Base-by-base conservation (phyloP, 495 filamentous ascomycete species). In the Thermochaetoides thermophila region DNA sequence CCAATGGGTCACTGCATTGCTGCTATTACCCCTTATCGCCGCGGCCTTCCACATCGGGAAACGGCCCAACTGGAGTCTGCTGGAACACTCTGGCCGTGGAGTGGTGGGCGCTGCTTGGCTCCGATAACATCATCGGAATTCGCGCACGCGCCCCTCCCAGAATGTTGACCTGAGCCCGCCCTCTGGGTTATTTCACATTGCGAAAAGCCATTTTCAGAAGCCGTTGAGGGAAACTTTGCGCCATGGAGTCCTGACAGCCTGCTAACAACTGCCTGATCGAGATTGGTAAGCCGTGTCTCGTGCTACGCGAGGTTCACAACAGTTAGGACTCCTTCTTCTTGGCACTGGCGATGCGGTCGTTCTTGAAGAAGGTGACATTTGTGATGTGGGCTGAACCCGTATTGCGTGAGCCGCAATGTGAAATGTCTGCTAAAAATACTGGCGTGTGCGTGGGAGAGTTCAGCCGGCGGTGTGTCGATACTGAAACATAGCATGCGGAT, bases 21-120 rank as follows among this genome's bases (percentile, higher is more conserved):
- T n/a, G n/a, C n/a, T 38, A 29, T 38, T 30, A 22, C 31, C 9
- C 19, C 44, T 38, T 48, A 44, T 48, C 44, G 29, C 29, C 15
- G 24, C 34, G 27, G 44, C 44, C 44, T 48, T 38, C 44, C 44
- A 21, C 10, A 48, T 44, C 24, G 17, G 34, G 44, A 7, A 38
- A 33, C 26, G 18, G 25, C 30, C 33, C 33, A 40, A 30, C 40
- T 29, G 8, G 32, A 37, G 56, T 31, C 11, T 16, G 32, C 10
- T 15, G 7, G 14, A 17, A 18, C 29, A 21, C 7, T 28, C 22
- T 25, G 4, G 5, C 12, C 8, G 7, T 3, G 8, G 18, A 1
- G 15, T 23, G 14, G 12, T 9, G 14, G 15, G 4, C 4, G 4
- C 1, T 18, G 7, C 4, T 16, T 20, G 12, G 21, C 20, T 9